A percentile compares a stretch with the other conserved stretches of the same genome.
Conservation (phyloP, 108 stramenopile species). For the Conticribra weissflogii region DNA sequence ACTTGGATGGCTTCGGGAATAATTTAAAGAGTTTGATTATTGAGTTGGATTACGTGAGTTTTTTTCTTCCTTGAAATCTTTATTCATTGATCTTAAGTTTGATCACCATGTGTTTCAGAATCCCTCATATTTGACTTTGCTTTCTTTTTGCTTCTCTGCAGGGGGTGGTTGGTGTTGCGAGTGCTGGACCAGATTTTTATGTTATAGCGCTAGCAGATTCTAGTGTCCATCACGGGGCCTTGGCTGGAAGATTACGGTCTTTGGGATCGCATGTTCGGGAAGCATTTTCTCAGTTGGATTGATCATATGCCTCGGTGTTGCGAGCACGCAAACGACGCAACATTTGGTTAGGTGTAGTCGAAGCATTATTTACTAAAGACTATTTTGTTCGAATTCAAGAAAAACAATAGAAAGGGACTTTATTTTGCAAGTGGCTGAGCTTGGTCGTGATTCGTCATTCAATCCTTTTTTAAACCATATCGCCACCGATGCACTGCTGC, state of each 20-base stretch:
- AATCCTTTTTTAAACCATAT: too few species aligned
- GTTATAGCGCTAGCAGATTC: constrained; percentile 79
- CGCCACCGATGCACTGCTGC: too few species aligned
- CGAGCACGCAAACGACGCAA: too few species aligned
- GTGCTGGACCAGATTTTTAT: constrained; percentile 63
- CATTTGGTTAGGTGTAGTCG: too few species aligned
- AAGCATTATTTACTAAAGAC: too few species aligned
- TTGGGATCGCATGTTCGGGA: constrained; percentile 75
- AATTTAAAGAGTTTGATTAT: constrained; percentile 57
- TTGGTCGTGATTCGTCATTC: too few species aligned
- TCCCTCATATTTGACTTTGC: not conserved
- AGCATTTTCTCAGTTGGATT: constrained; percentile 66
- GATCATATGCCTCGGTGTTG: too few species aligned
- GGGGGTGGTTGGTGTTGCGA: constrained; percentile 72
- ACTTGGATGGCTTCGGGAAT: constrained; percentile 23
- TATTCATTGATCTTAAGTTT: not conserved
- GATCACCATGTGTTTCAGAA: not conserved
- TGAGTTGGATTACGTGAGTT: constrained; percentile 50
- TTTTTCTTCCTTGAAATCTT: not conserved
- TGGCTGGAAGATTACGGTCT: constrained; percentile 70
- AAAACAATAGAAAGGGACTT: too few species aligned
- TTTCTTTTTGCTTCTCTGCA: not conserved
- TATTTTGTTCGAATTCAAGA: too few species aligned
- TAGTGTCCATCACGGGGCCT: constrained; percentile 67
- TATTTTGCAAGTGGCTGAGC: too few species aligned